A percentile compares a stretch with the other conserved stretches of the same genome.
Conservation (phyloP, 257 asterid species). For the Forsythia suspensa region DNA sequence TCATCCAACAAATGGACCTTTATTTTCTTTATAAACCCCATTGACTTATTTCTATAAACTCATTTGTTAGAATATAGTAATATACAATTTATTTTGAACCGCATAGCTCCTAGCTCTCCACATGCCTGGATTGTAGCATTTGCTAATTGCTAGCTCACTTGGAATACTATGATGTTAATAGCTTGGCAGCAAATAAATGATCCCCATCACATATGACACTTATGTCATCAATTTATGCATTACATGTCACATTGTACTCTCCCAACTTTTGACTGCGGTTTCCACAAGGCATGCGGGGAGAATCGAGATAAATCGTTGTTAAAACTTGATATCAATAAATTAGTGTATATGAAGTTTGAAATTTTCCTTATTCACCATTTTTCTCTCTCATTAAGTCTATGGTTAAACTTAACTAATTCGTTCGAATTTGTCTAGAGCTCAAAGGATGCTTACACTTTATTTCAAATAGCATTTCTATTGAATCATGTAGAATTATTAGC, state of each 20-base stretch:
- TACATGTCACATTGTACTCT: too few species aligned
- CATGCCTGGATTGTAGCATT: constrained; percentile 13
- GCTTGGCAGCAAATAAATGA: constrained; percentile 59
- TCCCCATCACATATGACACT: constrained; percentile 79
- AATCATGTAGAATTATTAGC: constrained; percentile 70
- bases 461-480: constrained; percentile 56
- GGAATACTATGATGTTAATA: constrained; percentile 19
- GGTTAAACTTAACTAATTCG: background rate
- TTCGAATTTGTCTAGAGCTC: background rate
- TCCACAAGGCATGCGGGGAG: too few species aligned
- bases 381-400: background rate
- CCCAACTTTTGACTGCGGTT: too few species aligned
- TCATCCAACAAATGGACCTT: background rate
- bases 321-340: too few species aligned
- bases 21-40: background rate
- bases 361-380: background rate
- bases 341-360: constrained; percentile 9
- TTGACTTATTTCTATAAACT: background rate
- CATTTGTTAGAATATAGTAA: constrained; percentile 8
- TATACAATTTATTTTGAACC: constrained; percentile 20
- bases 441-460: constrained; percentile 54
- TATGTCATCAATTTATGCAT: constrained; percentile 51
- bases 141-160: constrained; percentile 22
- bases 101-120: constrained; percentile 11
- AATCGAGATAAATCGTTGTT: too few species aligned